Evolutionary conservation across 768 basidiomycete genomes (phyloP).

Genomic region (Auriscalpium vulgare): DNA sequence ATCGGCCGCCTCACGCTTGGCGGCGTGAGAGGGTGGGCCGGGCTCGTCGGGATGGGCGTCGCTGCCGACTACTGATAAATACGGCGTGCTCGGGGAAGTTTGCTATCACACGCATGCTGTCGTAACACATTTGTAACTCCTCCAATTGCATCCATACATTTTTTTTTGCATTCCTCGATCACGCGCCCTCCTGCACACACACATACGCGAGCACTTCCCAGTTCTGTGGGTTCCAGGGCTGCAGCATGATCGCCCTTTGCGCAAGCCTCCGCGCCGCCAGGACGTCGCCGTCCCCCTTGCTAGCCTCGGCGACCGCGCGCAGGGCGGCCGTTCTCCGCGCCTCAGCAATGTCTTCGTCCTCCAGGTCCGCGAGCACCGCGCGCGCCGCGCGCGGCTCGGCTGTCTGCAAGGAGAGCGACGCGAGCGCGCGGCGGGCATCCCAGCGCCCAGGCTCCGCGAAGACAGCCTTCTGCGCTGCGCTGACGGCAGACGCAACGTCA

Average conservation of each 20-base stretch:
- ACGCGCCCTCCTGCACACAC: conserved; percentile 16
- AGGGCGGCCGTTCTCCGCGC: conserved; percentile 39
- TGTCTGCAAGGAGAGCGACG: conserved; percentile 44
- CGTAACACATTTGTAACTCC: no score
- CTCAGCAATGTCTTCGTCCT: conserved; percentile 27
- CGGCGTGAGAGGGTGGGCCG: conserved; percentile 11
- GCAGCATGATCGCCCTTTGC: conserved; percentile 57
- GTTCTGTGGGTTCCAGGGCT: conserved; percentile 40
- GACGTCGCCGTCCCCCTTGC: conserved; percentile 7
- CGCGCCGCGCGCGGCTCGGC: conserved; percentile 34
- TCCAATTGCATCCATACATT: neutral
- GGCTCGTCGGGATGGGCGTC: conserved; percentile 11
- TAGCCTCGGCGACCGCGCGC: conserved; percentile 36
- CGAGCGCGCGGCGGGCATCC: conserved; percentile 46
- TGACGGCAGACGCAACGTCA: conserved; percentile 20
- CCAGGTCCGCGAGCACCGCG: conserved; percentile 33
- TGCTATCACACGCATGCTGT: no score
- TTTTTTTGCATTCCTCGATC: neutral
- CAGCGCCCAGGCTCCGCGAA: conserved; percentile 44
- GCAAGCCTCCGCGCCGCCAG: conserved; percentile 35
- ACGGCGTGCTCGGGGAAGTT: no score
- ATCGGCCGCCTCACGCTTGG: conserved; percentile 12
- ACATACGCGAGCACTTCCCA: conserved; percentile 61
- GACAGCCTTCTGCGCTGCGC: conserved; percentile 48
- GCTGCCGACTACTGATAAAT: neutral